A percentile compares a stretch with the other conserved stretches of the same genome.
These are phyloP conservation scores for Candida sanyiensis DNA, from an alignment of 805 yeast species.

Conservation along the genomic window DNA sequence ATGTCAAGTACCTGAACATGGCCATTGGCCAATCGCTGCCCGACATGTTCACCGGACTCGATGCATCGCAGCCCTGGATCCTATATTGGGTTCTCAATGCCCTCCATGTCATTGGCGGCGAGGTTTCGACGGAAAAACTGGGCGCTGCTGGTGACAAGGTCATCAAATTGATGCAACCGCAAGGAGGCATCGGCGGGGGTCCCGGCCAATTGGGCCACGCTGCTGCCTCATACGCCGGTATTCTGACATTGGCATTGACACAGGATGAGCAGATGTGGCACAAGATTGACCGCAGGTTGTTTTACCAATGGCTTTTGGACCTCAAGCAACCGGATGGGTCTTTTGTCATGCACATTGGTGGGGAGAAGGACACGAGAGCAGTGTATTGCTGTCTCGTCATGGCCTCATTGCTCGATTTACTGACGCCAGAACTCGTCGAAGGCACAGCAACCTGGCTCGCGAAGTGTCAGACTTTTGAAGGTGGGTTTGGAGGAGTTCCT, in stretches of 20 bases:
- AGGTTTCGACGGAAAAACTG: slow-evolving; percentile 24
- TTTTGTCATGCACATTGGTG: slow-evolving; percentile 65
- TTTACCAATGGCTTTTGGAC: slow-evolving; percentile 58
- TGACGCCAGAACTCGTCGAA: slow-evolving; percentile 52
- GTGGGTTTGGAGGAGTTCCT: slow-evolving; percentile 88
- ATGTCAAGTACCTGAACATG: slow-evolving; percentile 16
- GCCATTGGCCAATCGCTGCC: slow-evolving; percentile 23
- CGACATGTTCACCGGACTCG: slow-evolving; percentile 39
- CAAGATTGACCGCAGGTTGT: slow-evolving; percentile 37
- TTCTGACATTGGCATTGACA: slow-evolving; percentile 53
- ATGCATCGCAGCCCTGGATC: slow-evolving; percentile 92
- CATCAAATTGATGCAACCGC: slow-evolving; percentile 25
- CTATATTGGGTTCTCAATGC: slow-evolving; percentile 77
- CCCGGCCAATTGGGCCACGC: slow-evolving; percentile 73
- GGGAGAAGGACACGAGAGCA: slow-evolving; percentile 84
- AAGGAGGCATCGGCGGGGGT: slow-evolving; percentile 87
- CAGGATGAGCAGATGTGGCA: slow-evolving; percentile 40
- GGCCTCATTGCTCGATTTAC: slow-evolving; percentile 58
- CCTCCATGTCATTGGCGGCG: slow-evolving; percentile 34
- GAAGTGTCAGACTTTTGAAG: slow-evolving; percentile 85
- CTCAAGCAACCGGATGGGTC: slow-evolving; percentile 71
- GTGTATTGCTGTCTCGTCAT: slow-evolving; percentile 79
- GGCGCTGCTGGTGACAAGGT: slow-evolving; percentile 28
- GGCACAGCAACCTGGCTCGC: slow-evolving; percentile 56
- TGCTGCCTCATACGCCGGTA: slow-evolving; percentile 78